A percentile compares a stretch with the other conserved stretches of the same genome.
Conservation (phyloP, 306 rosid genomes). For the Quercus engelmannii region DNA sequence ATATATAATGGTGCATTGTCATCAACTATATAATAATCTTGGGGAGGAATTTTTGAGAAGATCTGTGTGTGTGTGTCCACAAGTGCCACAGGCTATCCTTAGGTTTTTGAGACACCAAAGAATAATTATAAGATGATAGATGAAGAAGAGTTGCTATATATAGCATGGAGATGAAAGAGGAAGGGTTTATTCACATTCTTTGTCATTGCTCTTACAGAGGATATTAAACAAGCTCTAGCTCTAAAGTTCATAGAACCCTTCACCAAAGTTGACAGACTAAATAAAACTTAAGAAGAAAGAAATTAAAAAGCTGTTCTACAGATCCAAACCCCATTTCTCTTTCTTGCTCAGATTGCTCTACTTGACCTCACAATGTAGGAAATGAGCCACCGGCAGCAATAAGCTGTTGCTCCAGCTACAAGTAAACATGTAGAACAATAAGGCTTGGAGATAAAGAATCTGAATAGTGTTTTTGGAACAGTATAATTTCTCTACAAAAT, state of each 20-base stretch:
- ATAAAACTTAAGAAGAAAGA: background rate
- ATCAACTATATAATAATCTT: too few relatives aligned
- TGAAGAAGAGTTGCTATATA: background rate
- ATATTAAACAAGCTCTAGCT: background rate
- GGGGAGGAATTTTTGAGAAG: background rate
- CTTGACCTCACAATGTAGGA: slow-evolving; percentile 10
- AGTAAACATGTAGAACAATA: slow-evolving; percentile 7
- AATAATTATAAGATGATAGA: background rate
- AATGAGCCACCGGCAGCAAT: slow-evolving; percentile 33
- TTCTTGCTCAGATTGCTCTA: background rate
- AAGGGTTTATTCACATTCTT: background rate
- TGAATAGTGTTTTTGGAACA: background rate
- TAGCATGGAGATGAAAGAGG: background rate
- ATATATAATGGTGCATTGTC: background rate
- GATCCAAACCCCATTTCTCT: background rate
- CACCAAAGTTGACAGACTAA: background rate
- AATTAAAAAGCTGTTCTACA: background rate
- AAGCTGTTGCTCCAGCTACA: slow-evolving; percentile 54
- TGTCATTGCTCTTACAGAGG: background rate
- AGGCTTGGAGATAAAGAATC: background rate
- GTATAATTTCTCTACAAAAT: background rate
- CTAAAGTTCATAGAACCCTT: slow-evolving; percentile 5
- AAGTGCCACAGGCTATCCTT: background rate
- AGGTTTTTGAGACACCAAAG: background rate
- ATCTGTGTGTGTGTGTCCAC: background rate